Conservation (phyloP, 2,329 filamentous ascomycete genomes). For the Metarhizium anisopliae region DNA sequence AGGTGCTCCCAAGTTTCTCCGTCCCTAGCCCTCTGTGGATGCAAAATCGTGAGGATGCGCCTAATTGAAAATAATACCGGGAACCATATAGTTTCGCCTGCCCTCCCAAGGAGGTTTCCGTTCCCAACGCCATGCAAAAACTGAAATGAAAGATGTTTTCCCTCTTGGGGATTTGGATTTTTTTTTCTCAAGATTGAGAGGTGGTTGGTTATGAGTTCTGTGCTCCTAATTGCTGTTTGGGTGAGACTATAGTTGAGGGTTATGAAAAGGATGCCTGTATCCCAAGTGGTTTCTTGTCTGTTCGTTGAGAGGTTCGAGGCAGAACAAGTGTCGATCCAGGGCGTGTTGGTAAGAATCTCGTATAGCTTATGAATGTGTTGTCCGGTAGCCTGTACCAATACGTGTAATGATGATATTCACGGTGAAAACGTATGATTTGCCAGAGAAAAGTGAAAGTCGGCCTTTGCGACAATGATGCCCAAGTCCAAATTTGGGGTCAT, state of each 20-base stretch:
- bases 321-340: neutral
- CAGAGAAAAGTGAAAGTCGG: neutral
- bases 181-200: neutral
- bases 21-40: neutral
- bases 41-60: neutral
- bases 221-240: neutral
- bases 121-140: neutral
- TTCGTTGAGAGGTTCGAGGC: neutral
- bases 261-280: neutral
- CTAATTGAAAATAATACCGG: neutral
- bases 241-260: neutral
- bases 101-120: neutral
- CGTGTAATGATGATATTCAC: neutral
- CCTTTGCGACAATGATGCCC: slow-evolving; percentile 8
- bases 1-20: neutral
- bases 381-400: neutral
- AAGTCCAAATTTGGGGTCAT: neutral
- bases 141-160: neutral
- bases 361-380: neutral
- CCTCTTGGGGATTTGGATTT: neutral
- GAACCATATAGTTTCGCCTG: neutral
- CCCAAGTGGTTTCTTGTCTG: neutral
- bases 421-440: slow-evolving; percentile 7
- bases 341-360: neutral
- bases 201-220: neutral